phyloP scores from a whole-genome alignment of 1,284 basidiomycete species.

The Marasmius oreades region DNA sequence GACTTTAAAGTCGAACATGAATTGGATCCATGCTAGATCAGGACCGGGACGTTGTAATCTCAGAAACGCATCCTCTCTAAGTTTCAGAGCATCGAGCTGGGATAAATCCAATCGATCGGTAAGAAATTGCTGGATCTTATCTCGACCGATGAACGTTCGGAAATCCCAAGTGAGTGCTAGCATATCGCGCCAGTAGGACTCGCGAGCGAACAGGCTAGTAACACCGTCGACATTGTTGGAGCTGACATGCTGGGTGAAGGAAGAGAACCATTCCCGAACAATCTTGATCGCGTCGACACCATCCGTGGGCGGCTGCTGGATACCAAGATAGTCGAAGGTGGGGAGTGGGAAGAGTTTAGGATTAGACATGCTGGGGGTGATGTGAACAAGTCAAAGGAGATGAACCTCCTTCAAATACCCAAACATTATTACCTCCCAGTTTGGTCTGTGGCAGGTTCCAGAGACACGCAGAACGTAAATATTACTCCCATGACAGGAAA shows the following conservation, averaged over 20 bases:
- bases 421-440: too few species aligned
- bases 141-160: conserved; percentile 49
- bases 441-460: too few species aligned
- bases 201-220: conserved; percentile 34
- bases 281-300: conserved; percentile 18
- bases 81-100: conserved; percentile 25
- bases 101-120: conserved; percentile 34
- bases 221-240: conserved; percentile 20
- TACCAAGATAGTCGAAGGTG: conserved; percentile 17
- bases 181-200: conserved; percentile 57
- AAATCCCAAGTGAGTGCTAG: conserved; percentile 62
- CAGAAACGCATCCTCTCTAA: conserved; percentile 20
- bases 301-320: conserved; percentile 11
- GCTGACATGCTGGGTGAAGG: conserved; percentile 23
- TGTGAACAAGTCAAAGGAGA: too few species aligned
- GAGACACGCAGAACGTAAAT: too few species aligned
- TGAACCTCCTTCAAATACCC: too few species aligned
- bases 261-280: conserved; percentile 25
- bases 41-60: conserved; percentile 40
- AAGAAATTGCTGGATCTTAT: conserved; percentile 40
- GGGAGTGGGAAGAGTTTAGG: conserved; percentile 2
- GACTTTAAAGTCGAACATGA: conserved; percentile 48
- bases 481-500: too few species aligned
- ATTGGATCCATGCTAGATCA: conserved; percentile 54
- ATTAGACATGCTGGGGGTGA: too few species aligned